Conservation (phyloP, 805 yeast species). For the Saccharomycopsis fibuligera region DNA sequence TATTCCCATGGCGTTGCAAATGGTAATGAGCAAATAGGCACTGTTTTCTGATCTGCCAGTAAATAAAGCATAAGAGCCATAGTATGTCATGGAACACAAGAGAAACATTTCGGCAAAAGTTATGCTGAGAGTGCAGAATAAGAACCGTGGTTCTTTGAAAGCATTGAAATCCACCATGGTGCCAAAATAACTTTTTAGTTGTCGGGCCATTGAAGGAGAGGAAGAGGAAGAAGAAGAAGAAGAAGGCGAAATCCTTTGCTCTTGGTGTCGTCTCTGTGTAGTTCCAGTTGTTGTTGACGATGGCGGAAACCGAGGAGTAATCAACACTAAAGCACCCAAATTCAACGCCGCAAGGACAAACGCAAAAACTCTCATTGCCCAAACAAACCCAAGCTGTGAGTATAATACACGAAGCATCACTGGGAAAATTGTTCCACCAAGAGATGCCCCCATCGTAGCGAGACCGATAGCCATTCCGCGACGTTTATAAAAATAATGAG, state of each 20-base stretch:
- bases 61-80: constrained; percentile 44
- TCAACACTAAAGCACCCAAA: constrained; percentile 25
- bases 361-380: constrained; percentile 47
- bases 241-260: constrained; percentile 8
- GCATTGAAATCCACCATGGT: constrained; percentile 30
- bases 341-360: constrained; percentile 27
- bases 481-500: constrained; percentile 39
- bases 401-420: constrained; percentile 38
- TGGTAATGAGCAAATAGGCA: constrained; percentile 36
- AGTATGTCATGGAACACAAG: constrained; percentile 41
- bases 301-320: constrained; percentile 28
- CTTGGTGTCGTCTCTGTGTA: not conserved
- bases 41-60: constrained; percentile 36
- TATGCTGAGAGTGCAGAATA: constrained; percentile 39
- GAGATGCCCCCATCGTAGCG: constrained; percentile 44
- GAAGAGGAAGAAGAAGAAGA: constrained; percentile 18
- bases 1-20: constrained; percentile 32
- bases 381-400: constrained; percentile 40
- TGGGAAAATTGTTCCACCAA: constrained; percentile 46
- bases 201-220: no score
- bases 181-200: no score
- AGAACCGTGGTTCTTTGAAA: constrained; percentile 39
- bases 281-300: constrained; percentile 6
- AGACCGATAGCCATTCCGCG: constrained; percentile 42
- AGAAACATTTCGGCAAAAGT: constrained; percentile 42